Conservation (phyloP, 257 asterid genomes). For the Buddleja alternifolia region DNA sequence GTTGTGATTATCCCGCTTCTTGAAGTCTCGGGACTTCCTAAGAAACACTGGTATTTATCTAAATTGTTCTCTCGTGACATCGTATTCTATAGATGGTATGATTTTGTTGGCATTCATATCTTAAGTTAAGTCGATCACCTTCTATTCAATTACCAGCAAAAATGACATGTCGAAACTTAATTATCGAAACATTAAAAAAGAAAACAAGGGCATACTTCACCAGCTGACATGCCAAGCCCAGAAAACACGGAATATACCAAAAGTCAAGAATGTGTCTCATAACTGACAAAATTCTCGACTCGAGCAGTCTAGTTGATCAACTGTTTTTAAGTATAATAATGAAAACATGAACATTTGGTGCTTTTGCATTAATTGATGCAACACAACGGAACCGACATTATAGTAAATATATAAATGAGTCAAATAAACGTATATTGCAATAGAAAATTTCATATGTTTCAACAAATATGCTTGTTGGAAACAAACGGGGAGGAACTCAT, state of each 20-base stretch:
- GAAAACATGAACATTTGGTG: not conserved
- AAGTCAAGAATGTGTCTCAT: not conserved
- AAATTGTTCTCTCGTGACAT: not conserved
- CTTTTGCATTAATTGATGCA: not conserved
- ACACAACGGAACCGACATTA: not conserved
- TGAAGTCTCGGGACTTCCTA: no score
- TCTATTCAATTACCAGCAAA: not conserved
- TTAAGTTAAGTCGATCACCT: not conserved
- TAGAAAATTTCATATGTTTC: constrained; percentile 2
- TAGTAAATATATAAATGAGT: not conserved
- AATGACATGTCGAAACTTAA: not conserved
- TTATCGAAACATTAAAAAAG: not conserved
- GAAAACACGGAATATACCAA: not conserved
- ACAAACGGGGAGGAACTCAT: constrained; percentile 6
- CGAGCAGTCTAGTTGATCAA: not conserved
- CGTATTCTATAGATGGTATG: not conserved
- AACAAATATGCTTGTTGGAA: not conserved
- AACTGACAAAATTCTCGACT: not conserved
- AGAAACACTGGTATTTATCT: not conserved
- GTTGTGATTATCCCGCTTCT: no score
- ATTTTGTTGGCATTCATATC: not conserved
- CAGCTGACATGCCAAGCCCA: not conserved
- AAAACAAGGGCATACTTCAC: not conserved
- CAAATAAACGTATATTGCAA: not conserved
- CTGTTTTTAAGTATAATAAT: not conserved